These are phyloP conservation scores for Capsicum chinense DNA, from an alignment of 257 asterid genomes.

Conservation along the genomic window DNA sequence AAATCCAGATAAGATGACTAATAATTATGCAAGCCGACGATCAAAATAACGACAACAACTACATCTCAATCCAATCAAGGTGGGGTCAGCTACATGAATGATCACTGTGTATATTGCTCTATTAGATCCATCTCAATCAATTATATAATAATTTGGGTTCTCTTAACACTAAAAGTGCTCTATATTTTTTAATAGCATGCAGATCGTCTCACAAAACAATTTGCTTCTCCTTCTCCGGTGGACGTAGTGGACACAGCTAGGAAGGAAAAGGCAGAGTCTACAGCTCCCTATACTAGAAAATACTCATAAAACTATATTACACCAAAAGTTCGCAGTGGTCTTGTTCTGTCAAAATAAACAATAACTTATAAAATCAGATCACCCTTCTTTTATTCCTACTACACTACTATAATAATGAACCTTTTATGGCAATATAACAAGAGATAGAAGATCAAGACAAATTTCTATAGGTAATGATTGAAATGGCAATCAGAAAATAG, in stretches of 20 bases:
- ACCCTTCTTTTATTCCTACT: not conserved
- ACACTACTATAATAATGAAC: not conserved
- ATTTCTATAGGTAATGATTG: not conserved
- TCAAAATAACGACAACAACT: not conserved
- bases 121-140: not conserved
- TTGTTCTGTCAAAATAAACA: constrained; percentile 12
- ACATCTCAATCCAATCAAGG: not conserved
- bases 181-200: not conserved
- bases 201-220: not conserved
- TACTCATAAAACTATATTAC: not conserved
- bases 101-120: not conserved
- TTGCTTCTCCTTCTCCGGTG: not conserved
- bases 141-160: not conserved
- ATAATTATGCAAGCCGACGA: not conserved
- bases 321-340: not conserved
- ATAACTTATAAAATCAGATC: not conserved
- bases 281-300: not conserved
- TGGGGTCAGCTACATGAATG: not conserved
- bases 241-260: not conserved
- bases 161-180: not conserved
- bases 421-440: not conserved
- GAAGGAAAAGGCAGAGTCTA: not conserved
- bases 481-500: constrained; percentile 2
- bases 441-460: not conserved
- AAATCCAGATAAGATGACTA: not conserved